Evolutionary conservation across 2,329 filamentous ascomycete species (phyloP).

Genomic region (Trichoderma aggressivum): DNA sequence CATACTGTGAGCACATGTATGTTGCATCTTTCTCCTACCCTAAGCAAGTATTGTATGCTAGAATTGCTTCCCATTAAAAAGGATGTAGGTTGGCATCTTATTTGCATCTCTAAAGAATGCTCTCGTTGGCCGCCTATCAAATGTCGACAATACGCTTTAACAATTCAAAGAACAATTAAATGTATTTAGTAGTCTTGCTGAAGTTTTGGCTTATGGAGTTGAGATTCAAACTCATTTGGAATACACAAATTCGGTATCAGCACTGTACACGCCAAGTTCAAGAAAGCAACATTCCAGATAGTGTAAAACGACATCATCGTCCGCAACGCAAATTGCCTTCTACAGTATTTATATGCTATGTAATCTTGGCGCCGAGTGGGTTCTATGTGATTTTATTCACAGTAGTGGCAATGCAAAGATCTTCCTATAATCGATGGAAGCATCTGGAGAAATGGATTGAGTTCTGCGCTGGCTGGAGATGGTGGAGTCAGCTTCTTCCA

Average conservation of each 20-base stretch:
- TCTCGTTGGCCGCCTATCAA: accelerated
- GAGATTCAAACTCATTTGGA: neutral
- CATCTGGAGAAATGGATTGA: neutral
- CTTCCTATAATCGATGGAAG: neutral
- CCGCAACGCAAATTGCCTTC: neutral
- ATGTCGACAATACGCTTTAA: neutral
- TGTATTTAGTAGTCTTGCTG: too few species aligned
- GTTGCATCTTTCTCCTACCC: neutral
- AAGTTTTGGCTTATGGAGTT: neutral
- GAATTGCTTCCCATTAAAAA: neutral
- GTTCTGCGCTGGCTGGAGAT: neutral
- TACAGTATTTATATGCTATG: neutral
- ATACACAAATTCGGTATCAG: neutral
- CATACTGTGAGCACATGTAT: neutral
- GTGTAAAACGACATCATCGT: neutral
- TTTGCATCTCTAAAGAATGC: neutral
- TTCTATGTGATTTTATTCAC: neutral
- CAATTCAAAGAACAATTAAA: too few species aligned
- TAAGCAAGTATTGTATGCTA: neutral
- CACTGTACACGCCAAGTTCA: neutral
- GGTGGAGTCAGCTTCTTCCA: neutral
- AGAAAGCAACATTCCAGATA: neutral
- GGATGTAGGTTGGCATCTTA: neutral
- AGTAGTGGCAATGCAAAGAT: neutral
- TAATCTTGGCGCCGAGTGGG: neutral